Conservation (phyloP, 1,139 yeast species). For the Blastobotrys petasosporus region DNA sequence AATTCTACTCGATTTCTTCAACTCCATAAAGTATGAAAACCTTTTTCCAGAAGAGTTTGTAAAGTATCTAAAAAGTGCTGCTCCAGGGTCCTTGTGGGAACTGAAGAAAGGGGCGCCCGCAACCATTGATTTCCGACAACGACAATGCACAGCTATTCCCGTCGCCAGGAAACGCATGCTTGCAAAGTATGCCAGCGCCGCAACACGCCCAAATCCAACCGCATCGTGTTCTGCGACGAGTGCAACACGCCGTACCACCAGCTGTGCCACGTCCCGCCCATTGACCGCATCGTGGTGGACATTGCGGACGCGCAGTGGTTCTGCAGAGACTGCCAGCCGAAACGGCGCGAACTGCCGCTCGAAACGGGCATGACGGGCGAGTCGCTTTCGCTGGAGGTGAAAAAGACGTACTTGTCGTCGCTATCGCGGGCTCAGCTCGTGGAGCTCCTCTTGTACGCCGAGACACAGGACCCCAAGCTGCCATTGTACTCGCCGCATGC, state of each 20-base stretch:
- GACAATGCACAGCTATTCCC: neutral
- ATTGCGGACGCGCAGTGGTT: conserved; percentile 43
- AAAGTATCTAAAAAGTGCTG: too few relatives aligned
- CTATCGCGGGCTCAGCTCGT: conserved; percentile 39
- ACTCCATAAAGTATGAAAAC: too few relatives aligned
- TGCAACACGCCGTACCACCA: conserved; percentile 41
- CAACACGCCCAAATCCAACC: conserved; percentile 36
- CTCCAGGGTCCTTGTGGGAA: too few relatives aligned
- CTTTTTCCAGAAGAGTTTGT: too few relatives aligned
- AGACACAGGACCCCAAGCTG: conserved; percentile 33
- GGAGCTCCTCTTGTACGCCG: conserved; percentile 37
- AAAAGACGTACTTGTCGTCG: conserved; percentile 37
- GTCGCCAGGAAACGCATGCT: conserved; percentile 30
- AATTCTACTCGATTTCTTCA: too few relatives aligned
- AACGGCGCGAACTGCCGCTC: conserved; percentile 34
- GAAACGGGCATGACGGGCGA: conserved; percentile 38
- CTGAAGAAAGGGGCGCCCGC: too few relatives aligned
- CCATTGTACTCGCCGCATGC: conserved; percentile 36
- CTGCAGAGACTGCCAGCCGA: conserved; percentile 37
- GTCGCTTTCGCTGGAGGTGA: conserved; percentile 34
- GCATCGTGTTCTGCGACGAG: conserved; percentile 40
- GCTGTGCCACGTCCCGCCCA: conserved; percentile 39
- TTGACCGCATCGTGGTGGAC: conserved; percentile 39
- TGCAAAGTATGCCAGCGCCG: conserved; percentile 40
- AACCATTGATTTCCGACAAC: too few relatives aligned